Percentiles rank a stretch among this genome's conserved stretches.
Conservation (phyloP, 768 basidiomycete species). For the Solioccasus polychromus region DNA sequence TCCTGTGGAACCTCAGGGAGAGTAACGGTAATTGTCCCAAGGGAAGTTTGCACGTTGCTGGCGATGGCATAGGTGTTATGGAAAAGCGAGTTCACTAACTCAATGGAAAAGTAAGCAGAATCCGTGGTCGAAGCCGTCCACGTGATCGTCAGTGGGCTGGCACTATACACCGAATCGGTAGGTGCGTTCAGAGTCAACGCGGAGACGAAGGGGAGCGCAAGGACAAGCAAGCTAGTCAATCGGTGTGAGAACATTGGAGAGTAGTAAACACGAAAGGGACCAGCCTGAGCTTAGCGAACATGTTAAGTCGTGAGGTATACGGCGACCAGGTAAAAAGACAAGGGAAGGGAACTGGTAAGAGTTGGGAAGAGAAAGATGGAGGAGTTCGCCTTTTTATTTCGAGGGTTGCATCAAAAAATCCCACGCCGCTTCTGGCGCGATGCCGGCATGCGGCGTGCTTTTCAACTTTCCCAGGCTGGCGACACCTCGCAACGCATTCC, state of each 20-base stretch:
- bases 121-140: slow-evolving; percentile 48
- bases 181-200: slow-evolving; percentile 46
- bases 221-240: slow-evolving; percentile 37
- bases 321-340: no score
- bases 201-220: slow-evolving; percentile 42
- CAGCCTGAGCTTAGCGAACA: slow-evolving; percentile 52
- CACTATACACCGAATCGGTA: slow-evolving; percentile 30
- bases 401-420: slow-evolving; percentile 14
- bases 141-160: slow-evolving; percentile 37
- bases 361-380: slow-evolving; percentile 1
- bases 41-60: slow-evolving; percentile 46
- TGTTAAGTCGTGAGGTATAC: slow-evolving; percentile 33
- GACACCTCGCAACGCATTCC: neutral
- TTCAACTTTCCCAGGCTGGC: slow-evolving; percentile 14
- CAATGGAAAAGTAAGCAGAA: slow-evolving; percentile 40
- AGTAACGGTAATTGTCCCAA: slow-evolving; percentile 33
- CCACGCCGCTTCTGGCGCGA: slow-evolving; percentile 18
- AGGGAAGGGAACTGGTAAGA: slow-evolving; percentile 11
- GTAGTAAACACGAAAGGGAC: slow-evolving; percentile 2
- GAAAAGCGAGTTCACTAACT: slow-evolving; percentile 49
- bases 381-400: slow-evolving; percentile 22
- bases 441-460: slow-evolving; percentile 18
- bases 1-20: slow-evolving; percentile 46
- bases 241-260: neutral
- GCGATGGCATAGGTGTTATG: slow-evolving; percentile 52